Evolutionary conservation across 345 rosid genomes (phyloP).

Genomic region (Eucalyptus sp.): DNA sequence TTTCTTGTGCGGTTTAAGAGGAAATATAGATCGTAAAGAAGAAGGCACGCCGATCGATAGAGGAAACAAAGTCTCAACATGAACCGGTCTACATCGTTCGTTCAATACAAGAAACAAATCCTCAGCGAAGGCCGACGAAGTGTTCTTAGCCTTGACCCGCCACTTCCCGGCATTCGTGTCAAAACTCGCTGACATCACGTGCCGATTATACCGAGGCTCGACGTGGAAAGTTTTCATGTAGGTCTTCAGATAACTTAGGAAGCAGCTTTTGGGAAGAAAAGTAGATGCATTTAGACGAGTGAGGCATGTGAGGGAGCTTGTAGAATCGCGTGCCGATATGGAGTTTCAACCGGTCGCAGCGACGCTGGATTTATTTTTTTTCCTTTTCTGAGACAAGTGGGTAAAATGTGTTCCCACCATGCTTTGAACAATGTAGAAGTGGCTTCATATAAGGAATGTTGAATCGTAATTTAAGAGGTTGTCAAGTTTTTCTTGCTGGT

Average conservation of each 20-base stretch:
- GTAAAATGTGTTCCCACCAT: neutral
- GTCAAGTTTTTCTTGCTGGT: neutral
- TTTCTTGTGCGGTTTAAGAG: neutral
- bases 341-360: too few relatives aligned
- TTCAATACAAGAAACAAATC: neutral
- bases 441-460: neutral
- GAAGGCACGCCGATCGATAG: too few relatives aligned
- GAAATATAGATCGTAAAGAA: too few relatives aligned
- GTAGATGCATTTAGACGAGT: too few relatives aligned
- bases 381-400: neutral
- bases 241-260: neutral
- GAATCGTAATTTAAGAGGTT: neutral
- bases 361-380: neutral
- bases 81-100: neutral
- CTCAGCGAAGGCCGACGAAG: too few relatives aligned
- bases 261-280: neutral
- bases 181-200: neutral
- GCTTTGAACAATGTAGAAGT: neutral
- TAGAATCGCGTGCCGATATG: too few relatives aligned
- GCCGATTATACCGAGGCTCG: neutral
- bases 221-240: neutral
- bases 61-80: neutral
- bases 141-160: neutral
- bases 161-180: neutral
- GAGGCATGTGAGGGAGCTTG: too few relatives aligned